A percentile compares a stretch with the other conserved stretches of the same genome.
These are phyloP conservation scores for Lactarius sanguifluus DNA, from an alignment of 768 basidiomycete species.

Conservation along the genomic window DNA sequence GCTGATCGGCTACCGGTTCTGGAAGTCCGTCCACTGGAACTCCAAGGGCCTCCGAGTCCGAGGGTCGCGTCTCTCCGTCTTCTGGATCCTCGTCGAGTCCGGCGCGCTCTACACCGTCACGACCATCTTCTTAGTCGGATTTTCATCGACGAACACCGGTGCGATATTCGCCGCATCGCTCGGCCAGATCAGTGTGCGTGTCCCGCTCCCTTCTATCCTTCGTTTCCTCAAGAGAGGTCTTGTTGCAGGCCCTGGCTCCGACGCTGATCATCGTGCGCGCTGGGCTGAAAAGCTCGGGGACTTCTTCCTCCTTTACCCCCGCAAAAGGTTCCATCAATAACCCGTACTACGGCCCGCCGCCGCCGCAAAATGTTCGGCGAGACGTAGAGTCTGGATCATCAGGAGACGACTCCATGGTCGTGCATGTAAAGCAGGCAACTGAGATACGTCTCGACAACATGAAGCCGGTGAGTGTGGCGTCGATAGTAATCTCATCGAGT, in stretches of 20 bases:
- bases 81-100: slow-evolving; percentile 26
- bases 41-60: not conserved
- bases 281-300: not conserved
- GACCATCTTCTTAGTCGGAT: slow-evolving; percentile 13
- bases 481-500: not conserved
- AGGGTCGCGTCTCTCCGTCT: slow-evolving; percentile 2
- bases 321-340: slow-evolving; percentile 10
- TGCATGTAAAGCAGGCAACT: slow-evolving; percentile 14
- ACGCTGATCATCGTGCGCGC: slow-evolving; percentile 20
- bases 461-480: not conserved
- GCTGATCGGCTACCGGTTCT: slow-evolving; percentile 19
- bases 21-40: not conserved
- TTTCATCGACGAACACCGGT: slow-evolving; percentile 12
- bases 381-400: not conserved
- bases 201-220: not conserved
- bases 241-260: slow-evolving; percentile 14
- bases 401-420: not conserved
- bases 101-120: slow-evolving; percentile 23
- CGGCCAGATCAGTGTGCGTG: slow-evolving; percentile 24
- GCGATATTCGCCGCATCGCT: slow-evolving; percentile 7
- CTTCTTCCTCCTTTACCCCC: not conserved
- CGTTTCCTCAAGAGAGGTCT: not conserved
- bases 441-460: slow-evolving; percentile 8
- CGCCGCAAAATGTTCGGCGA: not conserved
- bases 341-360: not conserved